These are phyloP conservation scores for Corylus americana DNA, from an alignment of 306 rosid species.

Conservation along the genomic window DNA sequence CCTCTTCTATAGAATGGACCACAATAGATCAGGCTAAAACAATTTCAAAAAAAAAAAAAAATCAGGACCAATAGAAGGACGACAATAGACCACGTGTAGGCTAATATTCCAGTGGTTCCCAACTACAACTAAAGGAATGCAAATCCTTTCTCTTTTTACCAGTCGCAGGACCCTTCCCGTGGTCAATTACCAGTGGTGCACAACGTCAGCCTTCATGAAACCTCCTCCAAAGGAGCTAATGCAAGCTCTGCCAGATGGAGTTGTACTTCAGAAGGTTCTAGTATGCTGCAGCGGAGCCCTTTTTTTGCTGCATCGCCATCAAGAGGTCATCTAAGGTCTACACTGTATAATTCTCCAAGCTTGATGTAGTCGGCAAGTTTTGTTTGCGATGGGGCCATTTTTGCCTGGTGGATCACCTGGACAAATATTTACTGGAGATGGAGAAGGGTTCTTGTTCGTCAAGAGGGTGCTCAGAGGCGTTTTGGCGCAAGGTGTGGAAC, in stretches of 20 bases:
- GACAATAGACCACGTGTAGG: too few relatives aligned
- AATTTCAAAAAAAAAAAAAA: too few relatives aligned
- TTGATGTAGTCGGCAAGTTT: slow-evolving; percentile 13
- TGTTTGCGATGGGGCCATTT: slow-evolving; percentile 9
- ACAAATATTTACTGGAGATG: too few relatives aligned
- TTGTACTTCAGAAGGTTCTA: slow-evolving; percentile 34
- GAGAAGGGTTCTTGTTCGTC: too few relatives aligned
- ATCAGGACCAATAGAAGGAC: too few relatives aligned
- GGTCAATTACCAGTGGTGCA: slow-evolving; percentile 28
- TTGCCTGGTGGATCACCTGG: background rate
- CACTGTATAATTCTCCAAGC: slow-evolving; percentile 32
- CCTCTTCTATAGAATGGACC: too few relatives aligned
- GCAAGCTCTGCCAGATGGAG: slow-evolving; percentile 44
- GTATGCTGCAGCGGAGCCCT: slow-evolving; percentile 28
- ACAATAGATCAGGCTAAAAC: too few relatives aligned
- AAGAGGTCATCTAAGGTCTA: slow-evolving; percentile 30
- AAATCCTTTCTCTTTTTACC: slow-evolving; percentile 31
- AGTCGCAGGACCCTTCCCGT: slow-evolving; percentile 21
- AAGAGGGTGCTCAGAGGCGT: too few relatives aligned
- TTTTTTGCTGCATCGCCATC: slow-evolving; percentile 27
- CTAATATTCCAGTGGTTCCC: slow-evolving; percentile 20
- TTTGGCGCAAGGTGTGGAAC: too few relatives aligned
- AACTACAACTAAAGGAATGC: slow-evolving; percentile 22
- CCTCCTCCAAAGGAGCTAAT: slow-evolving; percentile 28
- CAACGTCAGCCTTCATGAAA: slow-evolving; percentile 24